Evolutionary conservation across 306 rosid genomes (phyloP).

Genomic region (Vicia villosa): DNA sequence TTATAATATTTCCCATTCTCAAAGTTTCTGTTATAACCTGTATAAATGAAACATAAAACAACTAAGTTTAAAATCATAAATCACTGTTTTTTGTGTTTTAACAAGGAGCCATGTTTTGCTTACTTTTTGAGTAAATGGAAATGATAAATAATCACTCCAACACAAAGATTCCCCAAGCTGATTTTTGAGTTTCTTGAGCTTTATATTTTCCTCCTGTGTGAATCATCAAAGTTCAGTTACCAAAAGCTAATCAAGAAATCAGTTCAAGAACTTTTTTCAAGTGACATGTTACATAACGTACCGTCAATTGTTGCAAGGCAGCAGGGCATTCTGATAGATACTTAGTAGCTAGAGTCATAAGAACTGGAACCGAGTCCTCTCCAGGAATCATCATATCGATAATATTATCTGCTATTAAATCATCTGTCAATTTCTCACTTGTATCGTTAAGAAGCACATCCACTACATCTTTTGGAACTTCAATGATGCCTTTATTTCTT

Average conservation of each 20-base stretch:
- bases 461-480: slow-evolving; percentile 74
- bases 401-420: slow-evolving; percentile 86
- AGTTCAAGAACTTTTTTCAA: too few species aligned
- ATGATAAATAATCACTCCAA: slow-evolving; percentile 84
- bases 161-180: slow-evolving; percentile 66
- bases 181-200: slow-evolving; percentile 66
- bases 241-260: slow-evolving; percentile 22
- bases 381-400: slow-evolving; percentile 99
- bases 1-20: slow-evolving; percentile 83
- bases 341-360: slow-evolving; percentile 82
- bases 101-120: slow-evolving; percentile 28
- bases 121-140: slow-evolving; percentile 89
- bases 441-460: slow-evolving; percentile 83
- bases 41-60: slow-evolving; percentile 4
- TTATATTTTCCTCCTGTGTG: slow-evolving; percentile 85
- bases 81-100: slow-evolving; percentile 3
- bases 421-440: slow-evolving; percentile 66
- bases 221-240: slow-evolving; percentile 24
- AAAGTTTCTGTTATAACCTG: slow-evolving; percentile 91
- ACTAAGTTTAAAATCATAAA: slow-evolving; percentile 11
- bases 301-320: slow-evolving; percentile 81
- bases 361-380: slow-evolving; percentile 95
- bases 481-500: slow-evolving; percentile 47
- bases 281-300: slow-evolving; percentile 32
- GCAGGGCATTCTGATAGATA: slow-evolving; percentile 82